A percentile compares a stretch with the other conserved stretches of the same genome.
These are phyloP conservation scores for Penicillium sp. DNA, from an alignment of 2,329 filamentous ascomycete genomes.

Conservation along the genomic window DNA sequence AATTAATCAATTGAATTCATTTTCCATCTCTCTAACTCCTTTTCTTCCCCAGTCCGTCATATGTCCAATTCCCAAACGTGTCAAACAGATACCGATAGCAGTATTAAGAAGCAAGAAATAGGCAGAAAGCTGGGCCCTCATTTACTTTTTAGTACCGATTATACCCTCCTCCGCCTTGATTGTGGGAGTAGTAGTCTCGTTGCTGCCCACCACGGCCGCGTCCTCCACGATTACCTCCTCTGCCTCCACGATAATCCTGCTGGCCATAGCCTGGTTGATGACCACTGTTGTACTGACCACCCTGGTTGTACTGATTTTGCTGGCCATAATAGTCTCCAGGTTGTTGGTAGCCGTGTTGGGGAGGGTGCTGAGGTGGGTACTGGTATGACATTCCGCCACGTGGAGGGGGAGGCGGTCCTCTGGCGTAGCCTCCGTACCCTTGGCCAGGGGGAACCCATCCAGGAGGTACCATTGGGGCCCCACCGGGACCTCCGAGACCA, in stretches of 20 bases:
- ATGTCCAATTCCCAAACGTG: not conserved
- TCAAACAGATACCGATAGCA: constrained; percentile 4
- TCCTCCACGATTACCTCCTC: constrained; percentile 22
- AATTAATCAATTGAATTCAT: constrained; percentile 1
- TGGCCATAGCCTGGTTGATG: constrained; percentile 22
- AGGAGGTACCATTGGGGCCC: constrained; percentile 31
- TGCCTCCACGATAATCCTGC: constrained; percentile 23
- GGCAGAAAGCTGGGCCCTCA: not conserved
- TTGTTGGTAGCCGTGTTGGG: constrained; percentile 15
- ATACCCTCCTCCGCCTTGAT: constrained; percentile 36
- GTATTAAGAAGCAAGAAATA: not conserved
- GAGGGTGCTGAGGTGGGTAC: constrained; percentile 19
- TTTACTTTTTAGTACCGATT: constrained; percentile 32
- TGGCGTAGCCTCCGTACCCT: constrained; percentile 30
- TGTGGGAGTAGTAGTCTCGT: constrained; percentile 17
- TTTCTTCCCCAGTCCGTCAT: not conserved
- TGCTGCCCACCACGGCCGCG: constrained; percentile 24
- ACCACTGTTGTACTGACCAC: constrained; percentile 19
- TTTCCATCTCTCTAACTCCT: constrained; percentile 11
- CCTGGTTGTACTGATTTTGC: constrained; percentile 8
- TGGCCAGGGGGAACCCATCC: constrained; percentile 34
- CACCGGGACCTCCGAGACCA: constrained; percentile 27
- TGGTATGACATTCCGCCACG: constrained; percentile 31
- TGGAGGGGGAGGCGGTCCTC: constrained; percentile 40
- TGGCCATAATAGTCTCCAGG: constrained; percentile 22